Conservation (phyloP, 768 basidiomycete genomes). For the Cyclocybe aegerita region DNA sequence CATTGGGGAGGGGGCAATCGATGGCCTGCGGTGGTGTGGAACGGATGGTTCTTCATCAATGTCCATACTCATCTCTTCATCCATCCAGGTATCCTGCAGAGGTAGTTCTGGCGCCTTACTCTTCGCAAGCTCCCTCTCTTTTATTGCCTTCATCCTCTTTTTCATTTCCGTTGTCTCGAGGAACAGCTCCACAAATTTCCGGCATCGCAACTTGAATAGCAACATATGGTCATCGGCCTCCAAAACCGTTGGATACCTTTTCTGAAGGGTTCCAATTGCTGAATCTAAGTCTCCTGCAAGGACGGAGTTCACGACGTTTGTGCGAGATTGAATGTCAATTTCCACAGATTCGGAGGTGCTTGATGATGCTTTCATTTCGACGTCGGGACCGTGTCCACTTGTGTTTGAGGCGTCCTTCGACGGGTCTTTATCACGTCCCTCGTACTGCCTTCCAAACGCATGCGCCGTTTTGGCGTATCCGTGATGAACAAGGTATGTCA, state of each 20-base stretch:
- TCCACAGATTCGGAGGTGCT: constrained; percentile 26
- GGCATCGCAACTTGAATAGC: constrained; percentile 79
- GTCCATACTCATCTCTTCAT: constrained; percentile 63
- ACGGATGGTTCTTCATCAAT: constrained; percentile 41
- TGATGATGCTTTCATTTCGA: constrained; percentile 45
- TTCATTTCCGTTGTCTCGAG: constrained; percentile 68
- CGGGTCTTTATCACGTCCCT: constrained; percentile 8
- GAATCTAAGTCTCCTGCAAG: constrained; percentile 69
- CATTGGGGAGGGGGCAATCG: constrained; percentile 1
- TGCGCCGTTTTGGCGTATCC: constrained; percentile 76
- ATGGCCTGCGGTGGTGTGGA: constrained; percentile 20
- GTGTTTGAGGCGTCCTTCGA: neutral
- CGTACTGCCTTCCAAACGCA: constrained; percentile 56
- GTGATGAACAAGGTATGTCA: constrained; percentile 81
- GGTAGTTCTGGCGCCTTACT: constrained; percentile 4
- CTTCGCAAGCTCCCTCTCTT: constrained; percentile 24
- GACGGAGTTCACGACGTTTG: constrained; percentile 70
- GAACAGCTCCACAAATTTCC: constrained; percentile 84
- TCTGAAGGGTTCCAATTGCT: constrained; percentile 56
- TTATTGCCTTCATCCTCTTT: constrained; percentile 52
- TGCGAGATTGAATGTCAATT: constrained; percentile 64
- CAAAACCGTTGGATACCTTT: constrained; percentile 63
- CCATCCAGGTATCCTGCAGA: constrained; percentile 33
- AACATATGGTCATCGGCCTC: constrained; percentile 68
- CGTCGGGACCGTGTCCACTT: constrained; percentile 34